Conservation (phyloP, 495 filamentous ascomycete species). For the Penicillium egyptiacum region DNA sequence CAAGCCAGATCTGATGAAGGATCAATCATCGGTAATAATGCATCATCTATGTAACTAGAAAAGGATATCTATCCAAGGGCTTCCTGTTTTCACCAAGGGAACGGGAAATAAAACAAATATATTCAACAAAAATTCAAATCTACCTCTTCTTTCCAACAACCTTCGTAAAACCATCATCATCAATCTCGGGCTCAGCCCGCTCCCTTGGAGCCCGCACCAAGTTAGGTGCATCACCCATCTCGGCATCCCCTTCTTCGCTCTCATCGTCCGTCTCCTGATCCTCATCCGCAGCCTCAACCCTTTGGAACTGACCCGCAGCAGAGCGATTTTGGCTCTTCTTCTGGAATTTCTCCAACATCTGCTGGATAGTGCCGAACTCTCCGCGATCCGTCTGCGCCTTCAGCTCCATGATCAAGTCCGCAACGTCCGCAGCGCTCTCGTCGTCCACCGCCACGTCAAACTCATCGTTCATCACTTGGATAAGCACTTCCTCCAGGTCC, state of each 20-base stretch:
- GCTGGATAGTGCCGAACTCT: conserved; percentile 66
- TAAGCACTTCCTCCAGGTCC: conserved; percentile 77
- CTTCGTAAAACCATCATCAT: conserved; percentile 94
- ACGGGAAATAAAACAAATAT: conserved; percentile 1
- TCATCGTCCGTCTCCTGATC: conserved; percentile 59
- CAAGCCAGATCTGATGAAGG: neutral
- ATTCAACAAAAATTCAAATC: conserved; percentile 13
- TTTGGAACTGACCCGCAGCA: conserved; percentile 54
- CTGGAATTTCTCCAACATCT: conserved; percentile 66
- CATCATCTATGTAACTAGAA: conserved; percentile 13
- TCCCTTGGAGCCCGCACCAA: conserved; percentile 59
- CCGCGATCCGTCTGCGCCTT: conserved; percentile 60
- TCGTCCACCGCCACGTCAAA: conserved; percentile 92
- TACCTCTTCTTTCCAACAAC: conserved; percentile 66
- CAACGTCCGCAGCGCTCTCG: conserved; percentile 73
- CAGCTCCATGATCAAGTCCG: conserved; percentile 67
- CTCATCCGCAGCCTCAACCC: conserved; percentile 52
- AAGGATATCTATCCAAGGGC: conserved; percentile 10
- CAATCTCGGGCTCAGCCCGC: conserved; percentile 72
- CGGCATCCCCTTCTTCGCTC: conserved; percentile 62
- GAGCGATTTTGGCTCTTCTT: conserved; percentile 53
- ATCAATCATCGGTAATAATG: conserved; percentile 1
- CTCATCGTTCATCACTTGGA: conserved; percentile 92
- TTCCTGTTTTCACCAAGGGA: neutral
- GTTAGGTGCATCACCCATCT: conserved; percentile 73